phyloP scores from a whole-genome alignment of 2,329 filamentous ascomycete species.

The Pyrenophora seminiperda region DNA sequence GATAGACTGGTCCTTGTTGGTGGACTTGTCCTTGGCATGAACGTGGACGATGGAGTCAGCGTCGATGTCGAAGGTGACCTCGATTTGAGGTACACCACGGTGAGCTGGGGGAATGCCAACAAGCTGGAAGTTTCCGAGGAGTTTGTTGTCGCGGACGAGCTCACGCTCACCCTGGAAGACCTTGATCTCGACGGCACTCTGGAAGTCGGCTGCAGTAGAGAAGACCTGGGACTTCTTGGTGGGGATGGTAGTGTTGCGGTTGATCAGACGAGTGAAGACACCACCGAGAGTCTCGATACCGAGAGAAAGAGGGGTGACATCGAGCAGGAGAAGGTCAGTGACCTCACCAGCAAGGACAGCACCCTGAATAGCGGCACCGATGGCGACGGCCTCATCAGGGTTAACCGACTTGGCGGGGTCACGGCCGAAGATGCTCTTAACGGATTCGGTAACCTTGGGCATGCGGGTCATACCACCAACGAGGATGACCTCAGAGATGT shows the following conservation, averaged over 20 bases:
- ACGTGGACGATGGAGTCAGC: conserved; percentile 98
- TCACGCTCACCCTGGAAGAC: conserved; percentile 99
- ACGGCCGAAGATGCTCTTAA: conserved; percentile 95
- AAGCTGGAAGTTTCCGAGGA: conserved; percentile 98
- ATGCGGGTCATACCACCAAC: conserved; percentile 99
- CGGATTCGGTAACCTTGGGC: conserved; percentile 95
- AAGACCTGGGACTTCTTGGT: conserved; percentile 99
- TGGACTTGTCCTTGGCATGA: conserved; percentile 98
- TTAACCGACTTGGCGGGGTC: conserved; percentile 98
- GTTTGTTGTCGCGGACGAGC: conserved; percentile 97
- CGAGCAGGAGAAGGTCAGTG: conserved; percentile 91
- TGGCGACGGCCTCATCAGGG: conserved; percentile 96
- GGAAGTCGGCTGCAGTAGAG: conserved; percentile 97
- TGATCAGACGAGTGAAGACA: conserved; percentile 97
- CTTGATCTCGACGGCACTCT: conserved; percentile 99
- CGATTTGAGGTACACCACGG: conserved; percentile 93
- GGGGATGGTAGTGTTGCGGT: conserved; percentile 98
- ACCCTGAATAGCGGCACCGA: conserved; percentile 96
- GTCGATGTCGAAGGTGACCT: conserved; percentile 99
- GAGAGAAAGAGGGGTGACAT: conserved; percentile 93
- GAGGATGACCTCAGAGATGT: conserved; percentile 96
- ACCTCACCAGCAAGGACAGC: conserved; percentile 95
- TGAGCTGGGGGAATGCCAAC: conserved; percentile 95
- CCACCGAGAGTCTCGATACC: conserved; percentile 98
- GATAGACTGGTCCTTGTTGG: conserved; percentile 99